Evolutionary conservation across 2,329 filamentous ascomycete genomes (phyloP).

Genomic region (Aspergillus sp.): DNA sequence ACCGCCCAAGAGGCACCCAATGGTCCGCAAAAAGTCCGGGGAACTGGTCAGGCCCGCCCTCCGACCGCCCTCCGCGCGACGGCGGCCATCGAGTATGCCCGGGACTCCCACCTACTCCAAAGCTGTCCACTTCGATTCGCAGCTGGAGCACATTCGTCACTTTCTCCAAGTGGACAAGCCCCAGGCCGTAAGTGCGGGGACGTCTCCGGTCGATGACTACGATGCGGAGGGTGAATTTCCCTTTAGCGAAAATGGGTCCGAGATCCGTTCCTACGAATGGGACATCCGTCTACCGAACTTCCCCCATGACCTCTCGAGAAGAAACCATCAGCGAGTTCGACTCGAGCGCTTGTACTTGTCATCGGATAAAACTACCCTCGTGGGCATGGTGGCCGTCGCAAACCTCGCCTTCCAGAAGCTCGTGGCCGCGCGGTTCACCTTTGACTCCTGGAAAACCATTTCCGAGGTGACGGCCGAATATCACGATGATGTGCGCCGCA

Average conservation of each 20-base stretch:
- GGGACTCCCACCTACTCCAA: slow-evolving; percentile 95
- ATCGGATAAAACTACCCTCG: slow-evolving; percentile 77
- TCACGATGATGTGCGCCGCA: slow-evolving; percentile 71
- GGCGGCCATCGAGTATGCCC: slow-evolving; percentile 92
- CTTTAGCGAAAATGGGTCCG: slow-evolving; percentile 60
- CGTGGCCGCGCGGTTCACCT: slow-evolving; percentile 89
- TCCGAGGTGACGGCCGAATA: slow-evolving; percentile 92
- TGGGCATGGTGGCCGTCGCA: slow-evolving; percentile 79
- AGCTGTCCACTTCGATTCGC: slow-evolving; percentile 96
- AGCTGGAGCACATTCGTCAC: slow-evolving; percentile 92
- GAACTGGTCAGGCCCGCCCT: slow-evolving; percentile 93
- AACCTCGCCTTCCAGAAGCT: slow-evolving; percentile 88
- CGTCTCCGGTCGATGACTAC: slow-evolving; percentile 85
- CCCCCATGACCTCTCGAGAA: slow-evolving; percentile 63
- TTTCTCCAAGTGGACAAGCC: slow-evolving; percentile 93
- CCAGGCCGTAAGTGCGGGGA: slow-evolving; percentile 91
- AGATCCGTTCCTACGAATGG: slow-evolving; percentile 69
- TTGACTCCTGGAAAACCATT: slow-evolving; percentile 98
- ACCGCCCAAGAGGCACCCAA: slow-evolving; percentile 72
- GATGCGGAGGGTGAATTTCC: slow-evolving; percentile 89
- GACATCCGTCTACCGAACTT: slow-evolving; percentile 85
- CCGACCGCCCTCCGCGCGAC: slow-evolving; percentile 68
- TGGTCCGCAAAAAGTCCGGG: slow-evolving; percentile 97
- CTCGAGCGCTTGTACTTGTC: slow-evolving; percentile 87
- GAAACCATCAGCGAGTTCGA: slow-evolving; percentile 64